phyloP scores from a whole-genome alignment of 1,284 basidiomycete genomes.

The Coniophora puteana region DNA sequence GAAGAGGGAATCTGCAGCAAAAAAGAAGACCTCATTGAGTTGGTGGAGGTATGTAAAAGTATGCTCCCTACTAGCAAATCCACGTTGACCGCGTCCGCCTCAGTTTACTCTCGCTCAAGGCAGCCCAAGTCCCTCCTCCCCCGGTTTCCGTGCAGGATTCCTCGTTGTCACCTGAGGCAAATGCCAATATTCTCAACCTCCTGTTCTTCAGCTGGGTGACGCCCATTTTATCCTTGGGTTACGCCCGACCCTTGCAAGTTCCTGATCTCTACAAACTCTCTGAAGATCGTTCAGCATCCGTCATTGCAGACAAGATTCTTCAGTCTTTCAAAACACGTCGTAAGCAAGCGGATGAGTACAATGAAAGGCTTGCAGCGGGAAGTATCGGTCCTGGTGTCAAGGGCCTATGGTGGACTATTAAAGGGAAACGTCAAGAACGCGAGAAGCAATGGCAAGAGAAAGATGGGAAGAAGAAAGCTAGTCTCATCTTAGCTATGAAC shows the following conservation, averaged over 20 bases:
- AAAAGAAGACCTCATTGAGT: too few species aligned
- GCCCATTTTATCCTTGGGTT: slow-evolving; percentile 61
- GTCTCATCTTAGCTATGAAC: slow-evolving; percentile 72
- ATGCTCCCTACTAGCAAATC: too few species aligned
- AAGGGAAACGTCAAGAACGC: slow-evolving; percentile 46
- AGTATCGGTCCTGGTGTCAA: slow-evolving; percentile 57
- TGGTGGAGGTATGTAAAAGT: too few species aligned
- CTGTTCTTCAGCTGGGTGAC: slow-evolving; percentile 73
- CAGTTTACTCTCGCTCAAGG: too few species aligned
- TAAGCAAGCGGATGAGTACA: slow-evolving; percentile 64
- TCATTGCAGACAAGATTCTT: slow-evolving; percentile 62
- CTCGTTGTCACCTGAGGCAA: slow-evolving; percentile 42
- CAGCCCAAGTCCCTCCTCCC: slow-evolving; percentile 35
- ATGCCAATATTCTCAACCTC: slow-evolving; percentile 37
- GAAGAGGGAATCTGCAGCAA: too few species aligned
- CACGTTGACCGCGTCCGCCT: too few species aligned
- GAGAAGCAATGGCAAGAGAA: slow-evolving; percentile 64
- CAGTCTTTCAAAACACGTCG: slow-evolving; percentile 62
- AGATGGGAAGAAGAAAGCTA: slow-evolving; percentile 63
- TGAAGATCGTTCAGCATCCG: slow-evolving; percentile 51
- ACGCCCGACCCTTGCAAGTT: slow-evolving; percentile 76
- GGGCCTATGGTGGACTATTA: slow-evolving; percentile 58
- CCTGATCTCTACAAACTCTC: slow-evolving; percentile 85
- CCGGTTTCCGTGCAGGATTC: slow-evolving; percentile 43
- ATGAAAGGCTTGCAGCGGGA: slow-evolving; percentile 59